phyloP scores from a whole-genome alignment of 768 basidiomycete species.

The Gymnopilus junonius region DNA sequence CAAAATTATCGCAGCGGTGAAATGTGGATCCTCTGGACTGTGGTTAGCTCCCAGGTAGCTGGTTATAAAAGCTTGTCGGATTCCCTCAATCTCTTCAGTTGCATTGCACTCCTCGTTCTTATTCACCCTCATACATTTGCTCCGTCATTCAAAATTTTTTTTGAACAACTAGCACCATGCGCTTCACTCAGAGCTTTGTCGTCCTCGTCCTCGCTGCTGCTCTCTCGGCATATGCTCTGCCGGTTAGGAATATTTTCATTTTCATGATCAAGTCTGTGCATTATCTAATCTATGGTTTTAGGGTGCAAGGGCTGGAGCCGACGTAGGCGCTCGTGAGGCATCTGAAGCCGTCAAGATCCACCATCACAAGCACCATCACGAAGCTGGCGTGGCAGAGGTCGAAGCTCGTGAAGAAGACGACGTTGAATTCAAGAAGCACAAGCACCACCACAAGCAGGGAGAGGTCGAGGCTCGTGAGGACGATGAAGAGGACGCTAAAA shows the following conservation, averaged over 20 bases:
- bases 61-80: background rate
- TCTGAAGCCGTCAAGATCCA: background rate
- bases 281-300: background rate
- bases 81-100: background rate
- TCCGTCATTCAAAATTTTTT: background rate
- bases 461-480: background rate
- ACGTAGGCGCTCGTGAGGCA: background rate
- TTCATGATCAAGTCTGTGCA: background rate
- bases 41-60: too few species aligned
- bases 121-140: background rate
- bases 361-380: background rate
- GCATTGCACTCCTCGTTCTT: background rate
- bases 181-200: background rate
- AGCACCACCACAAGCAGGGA: background rate
- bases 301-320: background rate
- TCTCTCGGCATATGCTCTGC: background rate
- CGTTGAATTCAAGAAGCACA: background rate
- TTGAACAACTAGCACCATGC: background rate
- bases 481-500: background rate
- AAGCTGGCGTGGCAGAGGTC: background rate
- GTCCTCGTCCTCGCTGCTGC: background rate
- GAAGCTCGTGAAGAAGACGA: background rate
- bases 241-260: background rate
- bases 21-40: background rate
- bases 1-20: background rate